Evolutionary conservation across 2,329 filamentous ascomycete genomes (phyloP).

Genomic region (Colletotrichum phormii): DNA sequence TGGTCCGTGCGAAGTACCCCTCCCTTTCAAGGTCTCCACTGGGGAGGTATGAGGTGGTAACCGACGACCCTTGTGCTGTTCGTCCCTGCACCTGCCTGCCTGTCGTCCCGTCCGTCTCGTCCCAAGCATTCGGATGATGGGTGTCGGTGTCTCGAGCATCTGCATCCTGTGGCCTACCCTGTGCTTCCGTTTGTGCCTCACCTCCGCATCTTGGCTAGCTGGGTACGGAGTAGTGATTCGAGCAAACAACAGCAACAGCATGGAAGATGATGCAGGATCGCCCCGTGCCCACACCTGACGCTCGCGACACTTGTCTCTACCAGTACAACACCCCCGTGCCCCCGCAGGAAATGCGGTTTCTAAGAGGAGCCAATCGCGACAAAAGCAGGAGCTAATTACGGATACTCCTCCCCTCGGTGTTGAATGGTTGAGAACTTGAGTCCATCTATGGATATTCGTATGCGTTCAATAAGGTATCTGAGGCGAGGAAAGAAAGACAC

Average conservation of each 20-base stretch:
- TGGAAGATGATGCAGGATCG: constrained; percentile 1
- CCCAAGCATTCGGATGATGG: constrained; percentile 35
- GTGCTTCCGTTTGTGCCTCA: constrained; percentile 2
- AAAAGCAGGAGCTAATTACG: neutral
- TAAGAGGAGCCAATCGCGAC: neutral
- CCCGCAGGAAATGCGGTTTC: neutral
- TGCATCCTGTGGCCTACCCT: constrained; percentile 1
- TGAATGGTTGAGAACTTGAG: too few species aligned
- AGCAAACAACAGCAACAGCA: neutral
- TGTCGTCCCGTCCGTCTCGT: constrained; percentile 30
- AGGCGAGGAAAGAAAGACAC: neutral
- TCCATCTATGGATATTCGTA: too few species aligned
- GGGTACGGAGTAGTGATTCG: neutral
- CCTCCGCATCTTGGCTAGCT: neutral
- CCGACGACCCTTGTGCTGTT: neutral
- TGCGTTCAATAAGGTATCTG: neutral
- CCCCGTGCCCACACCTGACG: neutral
- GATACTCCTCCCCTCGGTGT: neutral
- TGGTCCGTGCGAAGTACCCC: constrained; percentile 9
- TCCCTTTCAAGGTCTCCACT: neutral
- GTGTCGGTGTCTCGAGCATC: constrained; percentile 1
- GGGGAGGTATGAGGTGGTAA: too few species aligned
- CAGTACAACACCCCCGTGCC: neutral
- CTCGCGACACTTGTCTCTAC: neutral
- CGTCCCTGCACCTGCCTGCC: constrained; percentile 8